Base-by-base conservation (phyloP, 2,329 filamentous ascomycete species). In the Calonectria pseudoturangicola region DNA sequence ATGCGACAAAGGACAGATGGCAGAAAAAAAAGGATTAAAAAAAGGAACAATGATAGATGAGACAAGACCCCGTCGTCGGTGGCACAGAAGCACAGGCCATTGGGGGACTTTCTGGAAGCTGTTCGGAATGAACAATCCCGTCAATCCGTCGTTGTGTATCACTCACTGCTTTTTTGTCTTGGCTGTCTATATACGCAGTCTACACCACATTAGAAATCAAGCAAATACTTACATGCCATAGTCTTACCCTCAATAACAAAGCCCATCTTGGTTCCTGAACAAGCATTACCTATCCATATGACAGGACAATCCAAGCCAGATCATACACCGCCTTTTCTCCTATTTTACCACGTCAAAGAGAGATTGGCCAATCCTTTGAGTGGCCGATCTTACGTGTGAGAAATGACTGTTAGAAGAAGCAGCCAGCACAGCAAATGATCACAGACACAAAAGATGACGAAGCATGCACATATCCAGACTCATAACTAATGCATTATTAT, bases 271-370 rank as follows among this genome's bases (percentile, higher is more conserved):
- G 30, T 21, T 39, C 30, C 25, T 21, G 33, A 41, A 41, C 33
- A 51, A 60, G 25, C 54, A 60, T 9, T 6, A 10, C 10, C 16
- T 27, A 16, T 33, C 54, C 21, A 21, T 43, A 41, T 21, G 28
- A 25, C 15, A 27, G 7, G 21, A 41, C 33, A 60, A 60, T 41
- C 25, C 33, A 58, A 41, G 15, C 12, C 33, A 25, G 10, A 2
- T 13, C 18, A 60, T 60, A 41, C 54, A 60, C 54, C 54, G 54
- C 54, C 15, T 60, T 60, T 58, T 60, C 33, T 60, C 33, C 33
- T 41, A 21, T 41, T 41, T 39, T 16, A 27, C 13, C 21, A 60
- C 33, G 12, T 39, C 54, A 41, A 15, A 15, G 13, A 41, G 12
- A 60, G 21, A 60, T n/a, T 25, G 33, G 33, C 13, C 54, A 41